Base-by-base conservation (phyloP, 2,329 filamentous ascomycete species). In the Epichloe glyceriae region DNA sequence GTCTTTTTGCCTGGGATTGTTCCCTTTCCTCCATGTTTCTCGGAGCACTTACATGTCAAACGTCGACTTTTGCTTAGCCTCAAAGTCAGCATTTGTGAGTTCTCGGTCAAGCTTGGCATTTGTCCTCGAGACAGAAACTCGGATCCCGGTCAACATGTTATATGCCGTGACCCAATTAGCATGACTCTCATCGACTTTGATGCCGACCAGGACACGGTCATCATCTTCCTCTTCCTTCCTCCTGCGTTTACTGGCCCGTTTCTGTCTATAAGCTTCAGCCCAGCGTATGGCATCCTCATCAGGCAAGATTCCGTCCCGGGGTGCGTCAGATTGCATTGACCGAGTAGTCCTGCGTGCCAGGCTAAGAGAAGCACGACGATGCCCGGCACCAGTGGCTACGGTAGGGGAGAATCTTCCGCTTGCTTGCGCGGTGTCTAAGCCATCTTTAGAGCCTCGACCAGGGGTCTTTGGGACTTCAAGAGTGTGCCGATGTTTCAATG, bases 61-160 rank as follows among this genome's bases (percentile, higher is more conserved):
- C 45, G 90, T 96, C 64, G 95, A 96, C 73, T 98, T 98, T 69
- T 97, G 88, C 71, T 88, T 90, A 56, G 87, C 85, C 54, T 88
- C 80, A 70, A 98, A 98, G 71, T 98, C 93, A 56, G 84, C 87
- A 66, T 93, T 85, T 12, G 86, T 95, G 58, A 98, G 70, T 52
- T 89, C 83, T 50, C 91, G 83, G 67, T 97, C 89, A 67, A 97
- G 80, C 71, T 98, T 98, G 43, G 93, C 93, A 64, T 98, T 97
- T 51, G 90, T 95, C 61, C 93, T 79, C 56, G 90, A 97, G 26
- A 98, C 93, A 42, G 88, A 90, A 61, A 97, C 95, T 51, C 93
- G 89, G 64, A 98, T 98, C 56, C 93, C 93, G 39, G 93, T 98
- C 71, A 98, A 78, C 93, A 98, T 98, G 69, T 98, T 98, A 73